Evolutionary conservation across 768 basidiomycete genomes (phyloP).

Genomic region (Naganishia vishniacii): DNA sequence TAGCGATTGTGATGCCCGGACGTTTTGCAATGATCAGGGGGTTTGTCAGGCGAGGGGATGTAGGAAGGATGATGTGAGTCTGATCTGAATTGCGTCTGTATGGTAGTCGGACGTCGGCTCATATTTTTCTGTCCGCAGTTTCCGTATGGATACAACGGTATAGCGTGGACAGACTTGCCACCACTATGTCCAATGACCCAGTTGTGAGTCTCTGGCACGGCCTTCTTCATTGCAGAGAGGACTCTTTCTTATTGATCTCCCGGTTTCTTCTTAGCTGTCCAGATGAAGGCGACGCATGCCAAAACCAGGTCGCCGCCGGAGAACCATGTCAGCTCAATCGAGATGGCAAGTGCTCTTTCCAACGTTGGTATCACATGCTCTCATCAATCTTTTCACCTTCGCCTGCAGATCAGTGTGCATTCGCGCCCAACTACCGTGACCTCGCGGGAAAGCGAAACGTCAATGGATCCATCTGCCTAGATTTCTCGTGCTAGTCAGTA

Average conservation of each 20-base stretch:
- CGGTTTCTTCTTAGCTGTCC: conserved; percentile 55
- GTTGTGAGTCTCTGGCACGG: conserved; percentile 50
- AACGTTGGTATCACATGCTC: too few relatives aligned
- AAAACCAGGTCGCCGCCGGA: conserved; percentile 58
- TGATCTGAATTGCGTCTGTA: conserved; percentile 35
- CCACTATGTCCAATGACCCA: conserved; percentile 58
- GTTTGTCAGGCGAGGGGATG: conserved; percentile 64
- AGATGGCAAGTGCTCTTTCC: conserved; percentile 58
- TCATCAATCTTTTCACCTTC: not conserved
- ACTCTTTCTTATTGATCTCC: not conserved
- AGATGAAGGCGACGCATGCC: conserved; percentile 71
- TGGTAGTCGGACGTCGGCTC: not conserved
- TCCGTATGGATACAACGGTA: conserved; percentile 45
- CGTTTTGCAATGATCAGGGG: conserved; percentile 59
- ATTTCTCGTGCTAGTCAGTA: conserved; percentile 69
- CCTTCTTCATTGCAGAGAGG: not conserved
- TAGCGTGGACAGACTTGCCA: conserved; percentile 53
- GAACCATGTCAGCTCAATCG: conserved; percentile 77
- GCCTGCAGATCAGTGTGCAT: conserved; percentile 65
- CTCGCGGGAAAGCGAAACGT: conserved; percentile 60
- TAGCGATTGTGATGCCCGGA: conserved; percentile 67
- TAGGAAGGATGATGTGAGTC: conserved; percentile 70
- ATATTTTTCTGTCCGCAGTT: conserved; percentile 31
- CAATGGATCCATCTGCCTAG: conserved; percentile 78
- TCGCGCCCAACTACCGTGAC: conserved; percentile 60